Evolutionary conservation across 208 protist species (phyloP), one percentile per base, ranked within the genome.

Genomic region (Sergeia podlipaevii): DNA sequence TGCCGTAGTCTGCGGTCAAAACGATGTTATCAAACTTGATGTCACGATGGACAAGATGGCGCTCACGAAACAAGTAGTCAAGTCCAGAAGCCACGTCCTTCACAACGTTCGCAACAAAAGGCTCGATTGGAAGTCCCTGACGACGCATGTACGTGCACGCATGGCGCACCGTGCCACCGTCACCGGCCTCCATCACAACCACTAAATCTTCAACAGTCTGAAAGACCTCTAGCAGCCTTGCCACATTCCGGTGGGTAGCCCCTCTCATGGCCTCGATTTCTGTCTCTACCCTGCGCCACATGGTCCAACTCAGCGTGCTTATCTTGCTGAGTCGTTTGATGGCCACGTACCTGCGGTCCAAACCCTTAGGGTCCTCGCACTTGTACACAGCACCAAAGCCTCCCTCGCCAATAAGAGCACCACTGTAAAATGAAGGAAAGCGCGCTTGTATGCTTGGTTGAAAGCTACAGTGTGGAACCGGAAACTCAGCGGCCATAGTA

Each of bases 1-100:
- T 56, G 27, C 38, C 57, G 69, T 73, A 89, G 52, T 95, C 83
- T 2, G 51, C 56, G 29, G 59, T 76, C 30, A 95, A 49, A 21
- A 91, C 74, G 47, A 95, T 93, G 55, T 95, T 95, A 38, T 91
- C 83, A 32, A 74, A 63, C 54, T 95, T 95, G 21, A 95, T 80
- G 58, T 95, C 88, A 28, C 84, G 76, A 50, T 95, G 88, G 11
- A 93, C 72, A 30, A 93, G 70, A 53, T 57, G 51, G 17, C 75
- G 64, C 24, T 63, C 52, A 23, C 47, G 52, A 66, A 91, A 87
- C 17, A 95, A 60, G 58, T 93, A 90, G 38, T 83, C 59, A 1
- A 95, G 60, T 2, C 65, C 83, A 3, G 60, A 58, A 3, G 75
- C 54, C 10, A 95, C 70, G 23, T 89, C 74, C 18, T 52, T 33